Conservation (phyloP, 192 early-diverging fungal genomes). For the Podila minutissima region DNA sequence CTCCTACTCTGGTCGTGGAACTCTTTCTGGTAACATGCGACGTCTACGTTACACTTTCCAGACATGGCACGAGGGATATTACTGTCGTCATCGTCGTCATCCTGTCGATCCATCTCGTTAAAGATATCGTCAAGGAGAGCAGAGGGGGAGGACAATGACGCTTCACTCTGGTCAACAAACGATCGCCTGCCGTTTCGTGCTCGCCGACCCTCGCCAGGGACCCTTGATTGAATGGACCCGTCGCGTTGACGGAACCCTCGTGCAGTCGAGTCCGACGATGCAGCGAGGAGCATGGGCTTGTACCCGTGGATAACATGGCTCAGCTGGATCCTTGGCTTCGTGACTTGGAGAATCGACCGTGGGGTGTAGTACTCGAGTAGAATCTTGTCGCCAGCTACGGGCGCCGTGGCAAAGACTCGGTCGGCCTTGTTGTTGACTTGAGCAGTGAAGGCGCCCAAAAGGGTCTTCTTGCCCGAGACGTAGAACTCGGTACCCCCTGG, state of each 20-base stretch:
- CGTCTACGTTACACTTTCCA: constrained; percentile 56
- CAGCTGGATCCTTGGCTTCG: constrained; percentile 36
- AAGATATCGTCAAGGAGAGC: neutral
- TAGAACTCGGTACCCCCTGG: constrained; percentile 48
- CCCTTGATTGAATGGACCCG: constrained; percentile 14
- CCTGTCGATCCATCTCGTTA: neutral
- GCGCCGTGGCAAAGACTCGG: constrained; percentile 53
- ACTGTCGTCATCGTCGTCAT: neutral
- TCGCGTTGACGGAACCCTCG: constrained; percentile 19
- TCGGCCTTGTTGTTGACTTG: constrained; percentile 52
- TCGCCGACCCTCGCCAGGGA: neutral
- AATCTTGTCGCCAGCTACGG: constrained; percentile 46
- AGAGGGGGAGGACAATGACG: neutral
- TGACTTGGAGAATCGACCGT: constrained; percentile 1
- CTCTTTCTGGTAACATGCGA: constrained; percentile 45
- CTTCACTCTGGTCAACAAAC: neutral
- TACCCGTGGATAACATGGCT: constrained; percentile 55
- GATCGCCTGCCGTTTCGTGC: neutral
- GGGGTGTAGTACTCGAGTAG: constrained; percentile 48
- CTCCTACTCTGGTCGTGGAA: constrained; percentile 50
- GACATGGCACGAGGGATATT: constrained; percentile 32
- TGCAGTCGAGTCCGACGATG: constrained; percentile 18
- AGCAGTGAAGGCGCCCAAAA: constrained; percentile 51
- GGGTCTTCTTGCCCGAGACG: constrained; percentile 39
- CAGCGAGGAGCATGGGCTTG: constrained; percentile 35